Evolutionary conservation across 2,329 filamentous ascomycete species (phyloP).

Genomic region (Alternaria brassicae): DNA sequence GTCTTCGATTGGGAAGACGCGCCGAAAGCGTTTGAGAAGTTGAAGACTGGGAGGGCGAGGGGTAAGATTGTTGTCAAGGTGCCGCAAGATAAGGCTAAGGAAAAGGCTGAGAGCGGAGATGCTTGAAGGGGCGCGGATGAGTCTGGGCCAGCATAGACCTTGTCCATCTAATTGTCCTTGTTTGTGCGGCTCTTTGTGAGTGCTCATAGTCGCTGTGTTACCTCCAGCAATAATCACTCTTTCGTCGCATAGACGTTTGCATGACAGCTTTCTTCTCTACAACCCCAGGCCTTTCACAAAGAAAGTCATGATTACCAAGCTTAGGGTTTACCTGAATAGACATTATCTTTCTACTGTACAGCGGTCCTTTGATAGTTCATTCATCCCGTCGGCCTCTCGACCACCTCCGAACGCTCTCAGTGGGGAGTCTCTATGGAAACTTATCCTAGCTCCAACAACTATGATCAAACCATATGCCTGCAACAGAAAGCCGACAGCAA

Average conservation of each 20-base stretch:
- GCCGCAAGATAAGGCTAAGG: constrained; percentile 31
- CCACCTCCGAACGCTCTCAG: neutral
- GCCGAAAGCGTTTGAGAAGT: constrained; percentile 63
- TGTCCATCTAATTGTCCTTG: neutral
- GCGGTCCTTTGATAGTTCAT: neutral
- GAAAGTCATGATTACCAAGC: neutral
- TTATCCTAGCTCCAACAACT: neutral
- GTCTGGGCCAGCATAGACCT: neutral
- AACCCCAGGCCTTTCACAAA: too few species aligned
- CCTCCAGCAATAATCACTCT: neutral
- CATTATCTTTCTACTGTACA: neutral
- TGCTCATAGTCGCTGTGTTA: neutral
- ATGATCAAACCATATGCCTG: rapidly evolving
- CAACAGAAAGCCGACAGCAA: neutral
- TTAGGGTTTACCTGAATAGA: neutral
- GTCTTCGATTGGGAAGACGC: constrained; percentile 64
- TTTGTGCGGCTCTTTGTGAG: neutral
- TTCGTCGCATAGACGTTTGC: neutral
- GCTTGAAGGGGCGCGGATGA: neutral
- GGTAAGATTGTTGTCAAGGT: constrained; percentile 65
- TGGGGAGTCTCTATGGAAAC: neutral
- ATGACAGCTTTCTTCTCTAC: too few species aligned
- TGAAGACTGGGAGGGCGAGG: constrained; percentile 62
- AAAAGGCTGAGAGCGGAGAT: constrained; percentile 8
- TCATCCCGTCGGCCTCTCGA: neutral